phyloP scores from a whole-genome alignment of 106 monocot species.

The Allium cepa region DNA sequence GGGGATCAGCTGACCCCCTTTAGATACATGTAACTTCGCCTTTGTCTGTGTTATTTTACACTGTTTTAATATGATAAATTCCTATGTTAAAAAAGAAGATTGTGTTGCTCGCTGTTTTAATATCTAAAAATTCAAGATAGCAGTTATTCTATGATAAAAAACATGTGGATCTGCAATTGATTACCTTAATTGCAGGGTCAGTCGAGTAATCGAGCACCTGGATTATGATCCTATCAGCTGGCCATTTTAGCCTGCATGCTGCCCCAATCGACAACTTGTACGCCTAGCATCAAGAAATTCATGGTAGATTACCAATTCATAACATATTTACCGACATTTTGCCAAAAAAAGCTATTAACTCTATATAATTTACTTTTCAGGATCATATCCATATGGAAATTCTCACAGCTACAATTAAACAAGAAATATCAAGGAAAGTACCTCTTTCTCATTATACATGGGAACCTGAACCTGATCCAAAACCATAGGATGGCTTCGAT shows the following conservation, averaged over 20 bases:
- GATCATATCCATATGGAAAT: too few relatives aligned
- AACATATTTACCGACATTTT: too few relatives aligned
- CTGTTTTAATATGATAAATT: too few relatives aligned
- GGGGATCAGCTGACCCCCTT: too few relatives aligned
- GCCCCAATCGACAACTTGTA: slow-evolving; percentile 59
- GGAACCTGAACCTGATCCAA: slow-evolving; percentile 58
- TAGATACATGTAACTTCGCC: too few relatives aligned
- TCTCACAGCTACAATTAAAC: too few relatives aligned
- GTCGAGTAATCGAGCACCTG: slow-evolving; percentile 77
- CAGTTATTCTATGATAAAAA: background rate
- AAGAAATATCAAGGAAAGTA: slow-evolving; percentile 8
- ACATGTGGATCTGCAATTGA: background rate
- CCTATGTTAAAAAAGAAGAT: too few relatives aligned
- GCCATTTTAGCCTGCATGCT: slow-evolving; percentile 41
- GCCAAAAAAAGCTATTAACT: too few relatives aligned
- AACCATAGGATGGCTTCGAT: slow-evolving; percentile 30
- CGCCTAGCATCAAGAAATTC: slow-evolving; percentile 10
- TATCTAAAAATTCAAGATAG: background rate
- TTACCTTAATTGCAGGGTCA: slow-evolving; percentile 36
- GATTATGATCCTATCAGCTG: slow-evolving; percentile 30
- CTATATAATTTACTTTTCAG: too few relatives aligned
- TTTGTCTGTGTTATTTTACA: too few relatives aligned
- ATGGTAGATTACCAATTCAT: too few relatives aligned
- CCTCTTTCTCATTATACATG: slow-evolving; percentile 70
- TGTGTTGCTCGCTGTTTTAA: too few relatives aligned